A percentile compares a stretch with the other conserved stretches of the same genome.
Evolutionary conservation across 1,284 basidiomycete genomes (phyloP).

Genomic region (Cryptococcus maquisensis): DNA sequence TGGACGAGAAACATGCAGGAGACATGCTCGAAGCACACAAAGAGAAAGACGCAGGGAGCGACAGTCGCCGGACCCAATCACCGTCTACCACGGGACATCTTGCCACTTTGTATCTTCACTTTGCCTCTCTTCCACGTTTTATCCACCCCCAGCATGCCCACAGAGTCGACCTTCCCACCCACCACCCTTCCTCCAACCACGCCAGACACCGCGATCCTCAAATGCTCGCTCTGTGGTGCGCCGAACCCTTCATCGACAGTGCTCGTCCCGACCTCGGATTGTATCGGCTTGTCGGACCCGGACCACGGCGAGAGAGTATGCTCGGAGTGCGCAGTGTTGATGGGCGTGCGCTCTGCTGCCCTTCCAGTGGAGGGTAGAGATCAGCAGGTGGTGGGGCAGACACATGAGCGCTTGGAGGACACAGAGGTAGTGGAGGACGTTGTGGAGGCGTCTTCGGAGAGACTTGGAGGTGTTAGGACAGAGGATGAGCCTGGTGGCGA

Average conservation of each 20-base stretch:
- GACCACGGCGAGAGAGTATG: constrained; percentile 34
- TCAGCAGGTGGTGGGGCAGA: not conserved
- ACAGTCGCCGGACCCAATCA: not conserved
- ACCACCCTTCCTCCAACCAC: constrained; percentile 9
- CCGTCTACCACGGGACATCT: not conserved
- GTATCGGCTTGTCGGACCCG: constrained; percentile 3
- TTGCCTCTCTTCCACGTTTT: not conserved
- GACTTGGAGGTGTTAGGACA: no score
- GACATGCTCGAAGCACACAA: not conserved
- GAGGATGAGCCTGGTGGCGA: no score
- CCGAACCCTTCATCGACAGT: constrained; percentile 12
- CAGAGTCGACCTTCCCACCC: constrained; percentile 31
- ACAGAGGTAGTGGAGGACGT: not conserved
- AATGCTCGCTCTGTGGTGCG: constrained; percentile 40
- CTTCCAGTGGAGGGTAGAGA: constrained; percentile 4
- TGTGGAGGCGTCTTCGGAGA: not conserved
- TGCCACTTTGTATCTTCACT: not conserved
- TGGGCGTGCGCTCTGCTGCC: not conserved
- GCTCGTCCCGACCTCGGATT: constrained; percentile 1
- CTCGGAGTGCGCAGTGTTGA: constrained; percentile 23
- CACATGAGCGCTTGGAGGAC: not conserved
- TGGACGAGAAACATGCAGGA: no score
- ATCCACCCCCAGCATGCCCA: constrained; percentile 29
- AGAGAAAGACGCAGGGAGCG: not conserved
- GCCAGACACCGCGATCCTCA: constrained; percentile 18